These are phyloP conservation scores for Claviceps humidiphila DNA, from an alignment of 2,329 filamentous ascomycete genomes.

Conservation along the genomic window DNA sequence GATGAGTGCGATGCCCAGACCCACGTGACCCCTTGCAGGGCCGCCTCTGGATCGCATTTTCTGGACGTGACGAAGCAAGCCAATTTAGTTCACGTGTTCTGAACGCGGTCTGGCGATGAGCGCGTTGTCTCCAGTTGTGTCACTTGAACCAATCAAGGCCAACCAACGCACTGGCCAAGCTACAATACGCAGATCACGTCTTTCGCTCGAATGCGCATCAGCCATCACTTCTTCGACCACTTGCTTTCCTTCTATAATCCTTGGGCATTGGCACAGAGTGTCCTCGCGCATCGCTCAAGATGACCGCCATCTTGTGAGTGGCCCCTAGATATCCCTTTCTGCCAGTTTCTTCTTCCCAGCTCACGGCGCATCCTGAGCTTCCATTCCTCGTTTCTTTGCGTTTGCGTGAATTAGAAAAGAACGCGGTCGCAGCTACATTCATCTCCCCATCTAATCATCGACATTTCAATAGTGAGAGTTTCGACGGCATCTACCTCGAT, in stretches of 20 bases:
- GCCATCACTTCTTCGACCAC: background rate
- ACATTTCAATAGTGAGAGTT: constrained; percentile 55
- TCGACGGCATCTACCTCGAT: constrained; percentile 94
- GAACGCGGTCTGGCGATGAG: background rate
- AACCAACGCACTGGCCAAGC: background rate
- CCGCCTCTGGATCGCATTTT: too few relatives aligned
- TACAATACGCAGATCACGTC: background rate
- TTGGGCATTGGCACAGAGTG: background rate
- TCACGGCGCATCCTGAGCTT: background rate
- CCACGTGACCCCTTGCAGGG: background rate
- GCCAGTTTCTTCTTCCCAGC: too few relatives aligned
- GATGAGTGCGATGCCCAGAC: background rate
- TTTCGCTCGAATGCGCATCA: background rate
- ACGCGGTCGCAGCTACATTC: background rate
- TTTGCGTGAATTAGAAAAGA: background rate
- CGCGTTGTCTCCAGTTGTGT: background rate
- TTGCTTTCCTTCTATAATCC: background rate
- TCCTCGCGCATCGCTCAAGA: constrained; percentile 10
- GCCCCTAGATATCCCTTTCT: background rate
- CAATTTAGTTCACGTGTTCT: constrained; percentile 2
- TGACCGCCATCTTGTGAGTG: constrained; percentile 26
- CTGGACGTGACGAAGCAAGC: constrained; percentile 1
- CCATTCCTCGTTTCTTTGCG: background rate
- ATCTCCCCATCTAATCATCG: background rate
- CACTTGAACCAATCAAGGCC: background rate